These are phyloP conservation scores for Aureobasidium sp. DNA, from an alignment of 2,329 filamentous ascomycete genomes.

Conservation along the genomic window DNA sequence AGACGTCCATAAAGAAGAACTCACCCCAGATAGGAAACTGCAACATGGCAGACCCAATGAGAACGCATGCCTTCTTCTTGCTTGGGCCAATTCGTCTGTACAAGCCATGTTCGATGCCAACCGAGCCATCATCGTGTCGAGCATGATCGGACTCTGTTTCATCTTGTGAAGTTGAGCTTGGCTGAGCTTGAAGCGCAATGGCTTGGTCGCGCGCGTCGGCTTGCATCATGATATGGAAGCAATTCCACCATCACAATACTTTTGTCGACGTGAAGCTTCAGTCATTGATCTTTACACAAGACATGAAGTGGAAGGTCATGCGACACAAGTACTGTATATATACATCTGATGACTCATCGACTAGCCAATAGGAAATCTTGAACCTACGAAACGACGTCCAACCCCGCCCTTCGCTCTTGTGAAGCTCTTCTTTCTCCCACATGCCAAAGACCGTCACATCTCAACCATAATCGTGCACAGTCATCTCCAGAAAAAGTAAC, in stretches of 20 bases:
- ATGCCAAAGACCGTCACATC: no score
- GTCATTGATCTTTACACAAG: no score
- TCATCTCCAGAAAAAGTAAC: no score
- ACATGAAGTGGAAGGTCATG: background rate
- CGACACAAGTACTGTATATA: background rate
- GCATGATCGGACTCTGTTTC: background rate
- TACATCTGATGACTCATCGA: background rate
- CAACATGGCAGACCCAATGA: slow-evolving; percentile 38
- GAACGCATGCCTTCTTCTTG: slow-evolving; percentile 23
- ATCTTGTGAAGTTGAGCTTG: background rate
- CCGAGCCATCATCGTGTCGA: background rate
- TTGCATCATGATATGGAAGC: background rate
- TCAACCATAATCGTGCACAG: no score
- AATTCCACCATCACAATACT: background rate
- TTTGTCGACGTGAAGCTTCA: background rate
- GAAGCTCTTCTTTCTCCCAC: no score
- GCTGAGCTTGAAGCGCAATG: background rate
- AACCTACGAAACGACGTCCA: no score
- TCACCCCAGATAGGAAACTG: slow-evolving; percentile 48
- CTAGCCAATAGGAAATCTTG: background rate
- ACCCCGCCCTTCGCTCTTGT: no score
- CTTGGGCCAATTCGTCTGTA: background rate
- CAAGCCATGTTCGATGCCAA: background rate
- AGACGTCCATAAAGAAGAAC: background rate
- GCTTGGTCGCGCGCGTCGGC: background rate